Base-by-base conservation (phyloP, 148 eudicot species). In the Suaeda aralocaspica region DNA sequence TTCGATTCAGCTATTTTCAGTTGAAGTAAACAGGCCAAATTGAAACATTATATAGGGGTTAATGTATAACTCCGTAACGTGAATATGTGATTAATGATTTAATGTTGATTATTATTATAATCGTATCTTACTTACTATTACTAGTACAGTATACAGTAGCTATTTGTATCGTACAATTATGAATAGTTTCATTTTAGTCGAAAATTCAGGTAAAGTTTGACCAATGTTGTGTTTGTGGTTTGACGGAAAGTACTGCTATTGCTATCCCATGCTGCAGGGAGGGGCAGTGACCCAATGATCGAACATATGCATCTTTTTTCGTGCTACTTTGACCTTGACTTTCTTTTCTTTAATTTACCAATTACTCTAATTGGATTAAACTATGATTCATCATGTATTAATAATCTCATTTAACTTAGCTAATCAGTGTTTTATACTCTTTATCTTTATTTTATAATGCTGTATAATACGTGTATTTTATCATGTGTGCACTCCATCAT, bases 221-320 rank as follows among this genome's bases (percentile, higher is more conserved):
- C 71, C 71, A 68, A 68, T 68, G 49, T 68, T 18, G 53, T 68
- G 49, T 68, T 18, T 34, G 28, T 68, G 15, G 2, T 34, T 52
- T 68, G 71, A 53, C 31, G 9, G 11, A 24, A 34, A n/a, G 19
- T 4, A 49, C 18, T 2, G 2, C 21, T 50, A 34, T n/a, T 51
- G 21, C 59, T 31, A 56, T 39, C 52, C 72, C 72, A 55, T 69
- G 39, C 64, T 39, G 46, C 39, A 57, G 52, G 61, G 71, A 57
- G 52, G 61, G 71, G 15, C 57, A 67, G 28, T 67, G 59, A 68
- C 52, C 72, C 63, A 57, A 69, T 26, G 51, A 56, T 69, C 72
- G 19, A 55, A 69, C 72, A 56, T 56, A 21, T 69, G 16, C 52
- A 9, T 42, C 48, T 25, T 10, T 39, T 56, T 69, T 69, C 63